Percentiles rank a stretch among this genome's conserved stretches.
Evolutionary conservation across 2,329 filamentous ascomycete species (phyloP).

Genomic region (Colletotrichum chrysophilum): DNA sequence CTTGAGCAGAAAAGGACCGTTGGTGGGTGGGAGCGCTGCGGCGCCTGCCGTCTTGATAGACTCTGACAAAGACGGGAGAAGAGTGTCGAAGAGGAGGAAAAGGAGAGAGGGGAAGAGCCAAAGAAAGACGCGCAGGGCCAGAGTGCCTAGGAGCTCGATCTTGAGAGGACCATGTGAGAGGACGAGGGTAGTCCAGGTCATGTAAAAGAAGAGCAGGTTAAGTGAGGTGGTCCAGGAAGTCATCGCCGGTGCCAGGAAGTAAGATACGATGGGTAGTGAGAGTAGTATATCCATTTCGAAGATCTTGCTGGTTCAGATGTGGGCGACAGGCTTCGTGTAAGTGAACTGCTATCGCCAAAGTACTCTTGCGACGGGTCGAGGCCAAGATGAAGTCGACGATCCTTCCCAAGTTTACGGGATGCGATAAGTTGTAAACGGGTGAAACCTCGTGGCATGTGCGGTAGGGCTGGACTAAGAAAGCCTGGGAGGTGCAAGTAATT

Average conservation of each 20-base stretch:
- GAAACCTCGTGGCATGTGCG: neutral
- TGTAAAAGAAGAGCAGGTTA: constrained; percentile 87
- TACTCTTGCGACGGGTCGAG: neutral
- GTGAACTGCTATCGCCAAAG: neutral
- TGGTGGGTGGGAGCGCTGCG: constrained; percentile 48
- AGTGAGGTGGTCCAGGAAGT: constrained; percentile 79
- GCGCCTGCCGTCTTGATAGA: constrained; percentile 71
- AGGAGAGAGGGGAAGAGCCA: constrained; percentile 76
- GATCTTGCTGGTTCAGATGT: neutral
- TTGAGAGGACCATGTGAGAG: constrained; percentile 76
- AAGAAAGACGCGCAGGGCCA: constrained; percentile 70
- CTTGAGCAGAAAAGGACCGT: constrained; percentile 35
- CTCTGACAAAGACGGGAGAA: constrained; percentile 71
- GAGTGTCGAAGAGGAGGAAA: constrained; percentile 75
- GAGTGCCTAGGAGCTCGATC: constrained; percentile 75
- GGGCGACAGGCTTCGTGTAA: neutral
- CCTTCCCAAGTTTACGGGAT: neutral
- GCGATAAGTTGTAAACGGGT: neutral
- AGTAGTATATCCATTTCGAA: constrained; percentile 67
- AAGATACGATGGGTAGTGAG: constrained; percentile 75
- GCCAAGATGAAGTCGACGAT: neutral
- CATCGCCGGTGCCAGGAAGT: constrained; percentile 64
- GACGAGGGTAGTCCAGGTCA: constrained; percentile 87
- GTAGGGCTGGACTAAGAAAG: neutral
- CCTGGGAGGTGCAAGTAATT: neutral